Conservation (phyloP, 805 yeast genomes). For the Cyberlindnera euphorbiiphila region DNA sequence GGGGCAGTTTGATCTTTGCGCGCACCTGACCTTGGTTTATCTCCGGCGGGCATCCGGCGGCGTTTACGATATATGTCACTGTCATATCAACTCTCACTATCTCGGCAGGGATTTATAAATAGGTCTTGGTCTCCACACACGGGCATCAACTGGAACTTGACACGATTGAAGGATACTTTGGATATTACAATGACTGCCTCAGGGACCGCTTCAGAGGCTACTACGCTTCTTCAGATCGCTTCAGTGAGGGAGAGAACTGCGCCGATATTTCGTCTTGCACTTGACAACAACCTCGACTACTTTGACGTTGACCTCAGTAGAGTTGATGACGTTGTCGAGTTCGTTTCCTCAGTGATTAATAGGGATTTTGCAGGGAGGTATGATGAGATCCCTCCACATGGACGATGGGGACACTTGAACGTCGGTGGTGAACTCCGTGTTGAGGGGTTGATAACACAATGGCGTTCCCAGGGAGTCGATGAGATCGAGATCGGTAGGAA, state of each 20-base stretch:
- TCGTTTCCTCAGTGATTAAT: constrained; percentile 38
- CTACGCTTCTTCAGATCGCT: constrained; percentile 44
- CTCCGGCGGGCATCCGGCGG: constrained; percentile 13
- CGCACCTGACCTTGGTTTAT: not conserved
- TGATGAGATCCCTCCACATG: constrained; percentile 56
- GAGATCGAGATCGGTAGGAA: constrained; percentile 47
- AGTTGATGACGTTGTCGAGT: constrained; percentile 41
- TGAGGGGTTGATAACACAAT: constrained; percentile 36
- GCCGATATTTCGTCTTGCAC: constrained; percentile 39
- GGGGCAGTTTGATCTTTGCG: no score
- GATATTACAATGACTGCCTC: no score
- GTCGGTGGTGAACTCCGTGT: constrained; percentile 45
- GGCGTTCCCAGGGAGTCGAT: constrained; percentile 33
- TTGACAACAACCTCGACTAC: constrained; percentile 35
- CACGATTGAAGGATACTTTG: no score
- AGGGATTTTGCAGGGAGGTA: constrained; percentile 43
- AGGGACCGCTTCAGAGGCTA: no score
- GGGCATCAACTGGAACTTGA: no score
- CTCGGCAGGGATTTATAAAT: not conserved
- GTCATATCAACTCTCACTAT: not conserved
- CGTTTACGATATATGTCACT: constrained; percentile 3
- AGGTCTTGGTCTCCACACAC: not conserved
- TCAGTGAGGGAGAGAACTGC: constrained; percentile 53
- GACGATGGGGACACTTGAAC: constrained; percentile 64
- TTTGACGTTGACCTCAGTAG: constrained; percentile 43